These are phyloP conservation scores for Pseudogymnoascus sp. DNA, from an alignment of 2,329 filamentous ascomycete species.

Conservation along the genomic window DNA sequence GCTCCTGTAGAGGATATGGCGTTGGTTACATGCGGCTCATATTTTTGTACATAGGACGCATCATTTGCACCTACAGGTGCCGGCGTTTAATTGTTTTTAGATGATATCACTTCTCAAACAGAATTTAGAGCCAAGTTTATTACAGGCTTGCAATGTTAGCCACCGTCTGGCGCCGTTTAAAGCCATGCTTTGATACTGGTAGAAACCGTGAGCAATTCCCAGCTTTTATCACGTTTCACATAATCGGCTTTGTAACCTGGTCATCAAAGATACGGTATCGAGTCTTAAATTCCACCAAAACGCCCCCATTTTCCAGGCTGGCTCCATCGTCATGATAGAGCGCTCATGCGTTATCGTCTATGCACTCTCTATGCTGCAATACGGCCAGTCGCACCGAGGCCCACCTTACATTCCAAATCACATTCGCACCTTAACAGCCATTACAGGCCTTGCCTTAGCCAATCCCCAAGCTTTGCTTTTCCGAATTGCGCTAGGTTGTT, in stretches of 20 bases:
- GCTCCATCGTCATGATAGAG: not conserved
- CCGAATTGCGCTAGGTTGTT: constrained; percentile 91
- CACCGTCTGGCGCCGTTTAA: not conserved
- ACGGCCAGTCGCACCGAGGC: not conserved
- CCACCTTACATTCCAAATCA: constrained; percentile 15
- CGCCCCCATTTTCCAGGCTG: constrained; percentile 7
- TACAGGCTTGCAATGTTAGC: not conserved
- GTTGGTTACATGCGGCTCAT: not conserved
- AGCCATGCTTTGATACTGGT: not conserved
- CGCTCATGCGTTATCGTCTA: constrained; percentile 6
- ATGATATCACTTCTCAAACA: not conserved
- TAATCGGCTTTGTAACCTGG: not conserved
- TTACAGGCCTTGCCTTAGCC: constrained; percentile 76
- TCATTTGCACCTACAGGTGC: not conserved
- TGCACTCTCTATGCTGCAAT: constrained; percentile 1
- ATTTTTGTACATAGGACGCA: not conserved
- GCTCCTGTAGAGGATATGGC: not conserved
- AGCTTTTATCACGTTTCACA: not conserved
- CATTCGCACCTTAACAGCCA: constrained; percentile 22
- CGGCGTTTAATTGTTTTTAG: not conserved
- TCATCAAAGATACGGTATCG: constrained; percentile 1
- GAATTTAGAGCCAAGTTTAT: not conserved
- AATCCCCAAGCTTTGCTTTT: constrained; percentile 83
- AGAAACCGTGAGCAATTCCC: not conserved
- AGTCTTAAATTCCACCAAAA: constrained; percentile 11